Conservation (phyloP, 306 rosid genomes). For the Pyrus pyrifolia region DNA sequence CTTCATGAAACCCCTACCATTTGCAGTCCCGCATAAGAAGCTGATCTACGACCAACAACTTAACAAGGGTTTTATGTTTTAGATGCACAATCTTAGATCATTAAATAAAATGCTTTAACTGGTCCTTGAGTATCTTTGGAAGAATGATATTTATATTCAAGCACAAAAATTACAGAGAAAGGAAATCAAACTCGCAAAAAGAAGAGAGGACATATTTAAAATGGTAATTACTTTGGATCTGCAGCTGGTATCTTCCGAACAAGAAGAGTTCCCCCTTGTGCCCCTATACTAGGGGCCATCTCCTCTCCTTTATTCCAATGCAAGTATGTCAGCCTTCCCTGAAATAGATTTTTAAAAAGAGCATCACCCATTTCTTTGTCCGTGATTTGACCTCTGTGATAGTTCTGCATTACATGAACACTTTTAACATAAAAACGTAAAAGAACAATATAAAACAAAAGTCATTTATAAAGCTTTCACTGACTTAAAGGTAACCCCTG, state of each 20-base stretch:
- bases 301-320: slow-evolving; percentile 82
- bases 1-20: neutral
- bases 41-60: neutral
- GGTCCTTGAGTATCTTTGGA: neutral
- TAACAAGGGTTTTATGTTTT: neutral
- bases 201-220: slow-evolving; percentile 1
- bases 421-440: slow-evolving; percentile 13
- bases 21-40: neutral
- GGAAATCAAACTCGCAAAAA: slow-evolving; percentile 12
- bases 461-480: neutral
- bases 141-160: neutral
- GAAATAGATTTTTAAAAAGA: slow-evolving; percentile 45
- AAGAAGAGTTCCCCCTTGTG: slow-evolving; percentile 65
- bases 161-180: slow-evolving; percentile 1
- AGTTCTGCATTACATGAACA: slow-evolving; percentile 42
- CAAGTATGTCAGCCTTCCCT: slow-evolving; percentile 68
- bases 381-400: slow-evolving; percentile 51
- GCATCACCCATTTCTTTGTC: slow-evolving; percentile 40
- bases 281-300: slow-evolving; percentile 70
- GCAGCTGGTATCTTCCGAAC: slow-evolving; percentile 65
- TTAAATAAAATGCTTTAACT: neutral
- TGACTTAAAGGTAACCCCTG: neutral
- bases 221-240: slow-evolving; percentile 47
- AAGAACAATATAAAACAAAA: neutral
- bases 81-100: neutral